These are phyloP conservation scores for Rugosomyces carneus DNA, from an alignment of 1,284 basidiomycete genomes.

Conservation along the genomic window DNA sequence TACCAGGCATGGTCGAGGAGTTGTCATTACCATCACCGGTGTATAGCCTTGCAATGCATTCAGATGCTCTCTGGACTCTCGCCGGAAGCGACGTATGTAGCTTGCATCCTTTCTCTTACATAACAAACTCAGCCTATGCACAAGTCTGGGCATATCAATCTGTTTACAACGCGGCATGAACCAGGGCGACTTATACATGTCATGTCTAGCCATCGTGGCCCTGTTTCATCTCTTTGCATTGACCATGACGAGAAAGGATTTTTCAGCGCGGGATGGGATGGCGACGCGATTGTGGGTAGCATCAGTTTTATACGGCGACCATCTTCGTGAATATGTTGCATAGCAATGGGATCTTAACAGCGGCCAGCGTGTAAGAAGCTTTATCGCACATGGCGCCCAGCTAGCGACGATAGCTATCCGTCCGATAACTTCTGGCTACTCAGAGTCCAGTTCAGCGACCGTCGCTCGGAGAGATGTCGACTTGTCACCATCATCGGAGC, in stretches of 20 bases:
- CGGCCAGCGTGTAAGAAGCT: constrained; percentile 75
- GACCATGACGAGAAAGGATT: constrained; percentile 79
- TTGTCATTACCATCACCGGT: constrained; percentile 63
- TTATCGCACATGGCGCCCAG: constrained; percentile 82
- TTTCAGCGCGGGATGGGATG: constrained; percentile 94
- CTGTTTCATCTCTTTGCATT: constrained; percentile 83
- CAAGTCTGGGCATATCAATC: constrained; percentile 81
- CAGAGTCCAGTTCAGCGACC: constrained; percentile 25
- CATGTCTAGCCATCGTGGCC: constrained; percentile 69
- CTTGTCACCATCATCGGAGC: neutral
- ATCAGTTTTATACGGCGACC: constrained; percentile 1
- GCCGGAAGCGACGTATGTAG: constrained; percentile 74
- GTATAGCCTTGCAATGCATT: constrained; percentile 83
- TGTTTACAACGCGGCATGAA: constrained; percentile 90
- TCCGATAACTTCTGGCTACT: constrained; percentile 47
- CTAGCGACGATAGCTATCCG: constrained; percentile 79
- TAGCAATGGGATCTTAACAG: constrained; percentile 99
- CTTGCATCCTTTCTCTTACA: neutral
- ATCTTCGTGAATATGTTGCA: neutral
- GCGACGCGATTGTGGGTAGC: constrained; percentile 73
- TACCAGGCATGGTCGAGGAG: constrained; percentile 32
- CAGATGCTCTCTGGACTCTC: constrained; percentile 86
- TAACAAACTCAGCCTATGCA: neutral
- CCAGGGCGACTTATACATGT: constrained; percentile 78
- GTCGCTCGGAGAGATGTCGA: constrained; percentile 10